Percentiles rank a stretch among this genome's conserved stretches.
Conservation (phyloP, 805 yeast genomes). For the Yarrowia yakushimensis region DNA sequence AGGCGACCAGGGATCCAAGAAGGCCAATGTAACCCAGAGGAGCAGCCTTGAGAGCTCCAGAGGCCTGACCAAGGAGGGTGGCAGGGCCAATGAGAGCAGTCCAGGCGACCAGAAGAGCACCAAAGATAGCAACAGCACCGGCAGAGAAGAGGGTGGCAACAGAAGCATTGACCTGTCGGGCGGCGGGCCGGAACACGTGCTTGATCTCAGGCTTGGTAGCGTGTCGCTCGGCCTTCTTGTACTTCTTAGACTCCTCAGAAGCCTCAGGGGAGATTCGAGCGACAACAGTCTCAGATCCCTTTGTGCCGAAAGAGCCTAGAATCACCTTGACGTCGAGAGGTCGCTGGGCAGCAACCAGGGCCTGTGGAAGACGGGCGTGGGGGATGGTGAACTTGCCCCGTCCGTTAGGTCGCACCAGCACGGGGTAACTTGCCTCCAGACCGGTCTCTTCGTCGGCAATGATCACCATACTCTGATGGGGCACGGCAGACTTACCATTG, state of each 20-base stretch:
- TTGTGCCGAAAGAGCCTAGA: constrained; percentile 36
- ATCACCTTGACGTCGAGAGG: constrained; percentile 32
- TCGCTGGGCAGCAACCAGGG: constrained; percentile 31
- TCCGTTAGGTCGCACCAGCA: constrained; percentile 37
- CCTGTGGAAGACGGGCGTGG: constrained; percentile 35
- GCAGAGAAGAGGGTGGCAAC: constrained; percentile 53
- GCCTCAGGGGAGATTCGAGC: constrained; percentile 27
- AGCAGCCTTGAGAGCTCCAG: constrained; percentile 28
- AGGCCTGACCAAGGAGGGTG: constrained; percentile 13
- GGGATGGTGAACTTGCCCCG: constrained; percentile 37
- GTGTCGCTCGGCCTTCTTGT: constrained; percentile 28
- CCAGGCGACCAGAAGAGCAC: constrained; percentile 42
- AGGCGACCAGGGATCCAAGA: constrained; percentile 46
- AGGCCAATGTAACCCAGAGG: constrained; percentile 45
- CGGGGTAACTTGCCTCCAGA: constrained; percentile 34
- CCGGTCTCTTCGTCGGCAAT: constrained; percentile 28
- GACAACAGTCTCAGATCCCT: constrained; percentile 29
- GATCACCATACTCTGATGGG: constrained; percentile 21
- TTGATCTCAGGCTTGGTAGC: constrained; percentile 58
- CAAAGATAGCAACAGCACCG: constrained; percentile 43
- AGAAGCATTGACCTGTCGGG: constrained; percentile 49
- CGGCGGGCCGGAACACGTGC: constrained; percentile 58
- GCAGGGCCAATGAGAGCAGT: constrained; percentile 35
- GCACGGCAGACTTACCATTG: background rate
- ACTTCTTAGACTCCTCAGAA: constrained; percentile 16